phyloP scores from a whole-genome alignment of 805 yeast species.

The Saccharomycopsis microspora region DNA sequence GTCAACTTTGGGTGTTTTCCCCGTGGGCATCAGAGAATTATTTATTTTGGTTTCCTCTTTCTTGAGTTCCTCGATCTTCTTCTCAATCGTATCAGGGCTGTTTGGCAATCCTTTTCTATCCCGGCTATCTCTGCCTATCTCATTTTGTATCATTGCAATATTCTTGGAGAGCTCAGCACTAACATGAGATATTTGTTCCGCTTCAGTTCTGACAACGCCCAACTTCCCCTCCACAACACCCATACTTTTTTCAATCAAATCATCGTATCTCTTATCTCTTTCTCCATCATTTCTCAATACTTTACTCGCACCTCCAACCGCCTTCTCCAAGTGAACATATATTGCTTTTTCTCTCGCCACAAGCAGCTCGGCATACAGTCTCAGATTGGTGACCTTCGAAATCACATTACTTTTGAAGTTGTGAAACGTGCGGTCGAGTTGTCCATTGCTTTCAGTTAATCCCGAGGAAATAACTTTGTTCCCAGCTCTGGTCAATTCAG shows the following conservation, averaged over 20 bases:
- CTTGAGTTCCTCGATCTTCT: slow-evolving; percentile 19
- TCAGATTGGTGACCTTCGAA: neutral
- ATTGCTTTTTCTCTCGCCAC: neutral
- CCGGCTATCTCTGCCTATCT: slow-evolving; percentile 2
- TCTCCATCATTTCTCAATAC: neutral
- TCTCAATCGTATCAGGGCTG: slow-evolving; percentile 9
- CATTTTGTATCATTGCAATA: slow-evolving; percentile 3
- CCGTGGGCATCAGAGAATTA: slow-evolving; percentile 20
- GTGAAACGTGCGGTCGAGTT: neutral
- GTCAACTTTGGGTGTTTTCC: slow-evolving; percentile 21
- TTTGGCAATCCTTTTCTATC: slow-evolving; percentile 7
- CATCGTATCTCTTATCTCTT: neutral
- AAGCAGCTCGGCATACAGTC: neutral
- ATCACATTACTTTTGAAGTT: neutral
- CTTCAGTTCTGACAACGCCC: neutral
- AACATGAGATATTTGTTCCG: slow-evolving; percentile 1
- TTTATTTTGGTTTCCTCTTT: slow-evolving; percentile 20
- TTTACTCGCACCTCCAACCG: neutral
- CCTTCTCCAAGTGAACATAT: neutral
- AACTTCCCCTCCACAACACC: neutral
- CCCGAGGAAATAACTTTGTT: neutral
- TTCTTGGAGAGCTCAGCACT: neutral
- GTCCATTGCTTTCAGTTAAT: neutral
- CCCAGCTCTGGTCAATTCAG: neutral
- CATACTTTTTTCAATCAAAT: neutral